Evolutionary conservation across 352 stramenopile species (phyloP).

Genomic region (Globisporangium canariense): DNA sequence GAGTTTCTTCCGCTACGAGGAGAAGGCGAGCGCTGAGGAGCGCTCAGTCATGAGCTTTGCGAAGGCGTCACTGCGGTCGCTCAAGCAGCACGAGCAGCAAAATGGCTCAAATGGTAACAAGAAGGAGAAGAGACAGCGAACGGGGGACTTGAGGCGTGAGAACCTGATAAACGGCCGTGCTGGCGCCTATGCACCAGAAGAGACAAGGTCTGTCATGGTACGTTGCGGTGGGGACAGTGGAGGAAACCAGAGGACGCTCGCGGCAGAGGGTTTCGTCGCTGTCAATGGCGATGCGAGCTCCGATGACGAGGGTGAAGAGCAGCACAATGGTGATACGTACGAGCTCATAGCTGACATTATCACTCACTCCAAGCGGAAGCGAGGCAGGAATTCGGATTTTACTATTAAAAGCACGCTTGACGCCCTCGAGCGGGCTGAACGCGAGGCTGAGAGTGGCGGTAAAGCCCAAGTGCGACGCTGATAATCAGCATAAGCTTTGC

Average conservation of each 20-base stretch:
- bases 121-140: slow-evolving; percentile 24
- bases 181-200: slow-evolving; percentile 39
- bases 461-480: background rate
- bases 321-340: background rate
- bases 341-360: background rate
- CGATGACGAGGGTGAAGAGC: slow-evolving; percentile 25
- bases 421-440: slow-evolving; percentile 1
- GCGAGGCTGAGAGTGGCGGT: background rate
- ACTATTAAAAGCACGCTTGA: background rate
- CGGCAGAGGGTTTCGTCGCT: slow-evolving; percentile 46
- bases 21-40: slow-evolving; percentile 23
- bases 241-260: slow-evolving; percentile 21
- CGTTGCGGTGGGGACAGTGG: slow-evolving; percentile 6
- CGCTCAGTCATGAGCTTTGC: slow-evolving; percentile 12
- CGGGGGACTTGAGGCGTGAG: slow-evolving; percentile 33
- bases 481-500: background rate
- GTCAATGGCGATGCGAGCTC: slow-evolving; percentile 47
- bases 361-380: background rate
- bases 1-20: slow-evolving; percentile 48
- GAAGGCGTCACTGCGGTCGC: slow-evolving; percentile 9
- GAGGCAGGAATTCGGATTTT: too few species aligned
- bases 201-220: slow-evolving; percentile 52
- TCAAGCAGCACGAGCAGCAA: background rate
- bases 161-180: slow-evolving; percentile 43
- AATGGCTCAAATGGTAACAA: background rate